Conservation (phyloP, 768 basidiomycete genomes). For the Cubamyces lactineus region DNA sequence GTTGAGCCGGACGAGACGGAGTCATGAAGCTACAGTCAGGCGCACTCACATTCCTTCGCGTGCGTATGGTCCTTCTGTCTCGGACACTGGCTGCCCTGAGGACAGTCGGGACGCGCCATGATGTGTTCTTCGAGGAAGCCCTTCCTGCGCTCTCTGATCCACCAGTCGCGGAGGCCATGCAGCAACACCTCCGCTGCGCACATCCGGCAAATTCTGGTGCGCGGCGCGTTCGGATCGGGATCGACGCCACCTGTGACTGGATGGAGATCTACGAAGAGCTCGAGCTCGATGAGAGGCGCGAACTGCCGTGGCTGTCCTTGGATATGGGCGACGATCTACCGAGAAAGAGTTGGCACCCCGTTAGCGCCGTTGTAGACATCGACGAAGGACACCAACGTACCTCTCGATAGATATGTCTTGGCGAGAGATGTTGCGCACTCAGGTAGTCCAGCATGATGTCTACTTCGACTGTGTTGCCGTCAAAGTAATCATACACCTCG, state of each 20-base stretch:
- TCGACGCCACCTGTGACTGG: constrained; percentile 57
- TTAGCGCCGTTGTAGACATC: not conserved
- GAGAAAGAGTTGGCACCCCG: not conserved
- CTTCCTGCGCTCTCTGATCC: constrained; percentile 76
- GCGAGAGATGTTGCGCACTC: constrained; percentile 59
- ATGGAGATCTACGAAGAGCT: constrained; percentile 73
- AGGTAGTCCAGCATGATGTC: constrained; percentile 86
- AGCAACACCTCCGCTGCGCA: constrained; percentile 78
- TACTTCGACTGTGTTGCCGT: constrained; percentile 76
- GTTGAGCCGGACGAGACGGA: not conserved
- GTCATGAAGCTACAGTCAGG: not conserved
- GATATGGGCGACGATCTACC: constrained; percentile 64
- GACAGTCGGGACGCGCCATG: constrained; percentile 68
- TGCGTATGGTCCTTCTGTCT: constrained; percentile 71
- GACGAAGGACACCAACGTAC: constrained; percentile 40
- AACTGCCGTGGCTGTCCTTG: constrained; percentile 66
- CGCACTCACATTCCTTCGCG: constrained; percentile 70
- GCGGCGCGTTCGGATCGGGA: constrained; percentile 59
- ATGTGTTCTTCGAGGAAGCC: constrained; percentile 61
- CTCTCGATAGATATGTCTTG: constrained; percentile 77
- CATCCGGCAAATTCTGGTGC: constrained; percentile 63
- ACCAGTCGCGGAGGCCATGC: constrained; percentile 81
- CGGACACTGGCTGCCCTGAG: constrained; percentile 58
- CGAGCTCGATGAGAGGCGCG: constrained; percentile 65
- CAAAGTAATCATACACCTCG: constrained; percentile 80